Conservation (phyloP, 805 yeast species). For the Priceomyces castillae region DNA sequence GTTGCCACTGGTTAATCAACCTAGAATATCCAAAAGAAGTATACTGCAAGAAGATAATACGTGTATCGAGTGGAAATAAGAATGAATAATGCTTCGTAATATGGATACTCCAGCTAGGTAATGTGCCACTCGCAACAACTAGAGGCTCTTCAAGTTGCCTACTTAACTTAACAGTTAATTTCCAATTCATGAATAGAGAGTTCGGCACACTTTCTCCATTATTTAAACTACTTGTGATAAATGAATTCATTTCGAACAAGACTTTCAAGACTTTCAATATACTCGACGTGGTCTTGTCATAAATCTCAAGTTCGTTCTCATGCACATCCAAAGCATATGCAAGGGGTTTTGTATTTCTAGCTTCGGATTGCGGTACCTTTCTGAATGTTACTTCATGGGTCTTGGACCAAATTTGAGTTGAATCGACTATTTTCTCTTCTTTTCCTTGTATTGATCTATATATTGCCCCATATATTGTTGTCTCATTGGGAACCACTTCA, state of each 20-base stretch:
- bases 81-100: constrained; percentile 77
- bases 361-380: constrained; percentile 25
- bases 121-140: constrained; percentile 77
- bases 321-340: constrained; percentile 10
- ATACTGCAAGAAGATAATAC: constrained; percentile 74
- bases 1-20: constrained; percentile 74
- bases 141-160: constrained; percentile 88
- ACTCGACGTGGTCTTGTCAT: constrained; percentile 30
- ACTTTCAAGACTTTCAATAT: constrained; percentile 50
- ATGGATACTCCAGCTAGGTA: constrained; percentile 82
- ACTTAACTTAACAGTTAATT: constrained; percentile 79
- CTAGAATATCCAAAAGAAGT: constrained; percentile 92
- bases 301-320: constrained; percentile 20
- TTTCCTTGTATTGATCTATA: constrained; percentile 47
- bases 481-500: constrained; percentile 56
- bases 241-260: constrained; percentile 40
- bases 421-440: constrained; percentile 41
- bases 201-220: constrained; percentile 20
- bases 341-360: constrained; percentile 10
- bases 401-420: constrained; percentile 56
- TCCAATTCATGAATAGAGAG: constrained; percentile 62
- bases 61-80: constrained; percentile 77
- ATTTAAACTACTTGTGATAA: constrained; percentile 16
- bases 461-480: constrained; percentile 76
- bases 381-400: constrained; percentile 51